phyloP scores from a whole-genome alignment of 1,284 basidiomycete genomes.

The Irpex sp. region DNA sequence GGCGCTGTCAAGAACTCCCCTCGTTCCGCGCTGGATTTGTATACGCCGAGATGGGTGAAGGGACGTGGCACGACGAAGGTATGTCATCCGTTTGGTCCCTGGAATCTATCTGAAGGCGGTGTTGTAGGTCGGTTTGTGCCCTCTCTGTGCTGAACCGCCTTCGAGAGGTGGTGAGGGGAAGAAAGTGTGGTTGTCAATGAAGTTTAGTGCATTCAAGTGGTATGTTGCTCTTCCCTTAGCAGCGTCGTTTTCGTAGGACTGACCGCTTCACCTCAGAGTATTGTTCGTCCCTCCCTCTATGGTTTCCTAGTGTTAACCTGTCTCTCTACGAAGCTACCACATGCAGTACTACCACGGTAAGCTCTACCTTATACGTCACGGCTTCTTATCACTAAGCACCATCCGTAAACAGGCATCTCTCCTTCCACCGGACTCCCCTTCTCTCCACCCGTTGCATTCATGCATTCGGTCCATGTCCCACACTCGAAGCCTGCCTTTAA shows the following conservation, averaged over 20 bases:
- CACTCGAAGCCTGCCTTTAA: neutral
- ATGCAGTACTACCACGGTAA: conserved; percentile 78
- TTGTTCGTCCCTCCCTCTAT: neutral
- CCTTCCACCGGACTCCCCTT: conserved; percentile 60
- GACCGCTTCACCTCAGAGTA: conserved; percentile 12
- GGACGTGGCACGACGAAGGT: conserved; percentile 64
- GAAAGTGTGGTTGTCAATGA: conserved; percentile 70
- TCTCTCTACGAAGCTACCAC: conserved; percentile 55
- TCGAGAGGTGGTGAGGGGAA: conserved; percentile 63
- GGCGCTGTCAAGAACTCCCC: conserved; percentile 59
- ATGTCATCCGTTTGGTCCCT: conserved; percentile 1
- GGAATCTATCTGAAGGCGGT: neutral
- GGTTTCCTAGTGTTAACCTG: neutral
- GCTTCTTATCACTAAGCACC: neutral
- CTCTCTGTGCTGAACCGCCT: conserved; percentile 64
- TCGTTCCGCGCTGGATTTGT: conserved; percentile 57
- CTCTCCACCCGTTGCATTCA: conserved; percentile 66
- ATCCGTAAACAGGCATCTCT: conserved; percentile 10
- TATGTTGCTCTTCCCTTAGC: conserved; percentile 22
- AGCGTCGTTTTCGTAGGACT: neutral
- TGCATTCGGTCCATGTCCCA: neutral
- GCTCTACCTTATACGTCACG: neutral
- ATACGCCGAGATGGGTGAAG: conserved; percentile 75
- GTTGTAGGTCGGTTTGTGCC: conserved; percentile 61
- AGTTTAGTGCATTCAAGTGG: conserved; percentile 82